Percentiles rank a stretch among this genome's conserved stretches.
Conservation (phyloP, 2,329 filamentous ascomycete species). For the Teratosphaeria gauchensis region DNA sequence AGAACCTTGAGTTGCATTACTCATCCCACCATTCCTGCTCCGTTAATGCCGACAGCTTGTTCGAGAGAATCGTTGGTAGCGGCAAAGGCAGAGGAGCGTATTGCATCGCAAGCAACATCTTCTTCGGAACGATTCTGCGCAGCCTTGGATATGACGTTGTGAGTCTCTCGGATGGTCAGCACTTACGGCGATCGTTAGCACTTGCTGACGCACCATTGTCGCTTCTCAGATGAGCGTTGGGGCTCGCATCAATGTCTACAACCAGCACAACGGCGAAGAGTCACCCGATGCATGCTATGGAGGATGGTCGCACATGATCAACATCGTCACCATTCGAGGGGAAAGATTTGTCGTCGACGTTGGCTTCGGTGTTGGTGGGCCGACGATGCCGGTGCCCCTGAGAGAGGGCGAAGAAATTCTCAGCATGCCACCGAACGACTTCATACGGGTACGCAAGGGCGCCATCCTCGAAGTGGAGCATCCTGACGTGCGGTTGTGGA, state of each 20-base stretch:
- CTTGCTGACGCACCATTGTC: neutral
- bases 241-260: slow-evolving; percentile 26
- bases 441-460: slow-evolving; percentile 12
- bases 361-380: slow-evolving; percentile 54
- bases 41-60: slow-evolving; percentile 41
- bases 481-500: slow-evolving; percentile 32
- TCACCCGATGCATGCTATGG: slow-evolving; percentile 1
- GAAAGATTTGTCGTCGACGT: slow-evolving; percentile 50
- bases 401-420: slow-evolving; percentile 26
- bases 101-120: slow-evolving; percentile 49
- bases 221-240: slow-evolving; percentile 16
- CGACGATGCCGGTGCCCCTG: slow-evolving; percentile 49
- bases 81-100: slow-evolving; percentile 43
- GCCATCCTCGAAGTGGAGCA: slow-evolving; percentile 12
- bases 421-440: slow-evolving; percentile 1
- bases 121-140: slow-evolving; percentile 43
- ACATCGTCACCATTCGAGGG: slow-evolving; percentile 37
- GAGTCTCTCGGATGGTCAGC: slow-evolving; percentile 2
- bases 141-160: slow-evolving; percentile 40
- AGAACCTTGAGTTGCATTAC: slow-evolving; percentile 48
- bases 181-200: neutral
- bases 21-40: slow-evolving; percentile 39
- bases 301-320: slow-evolving; percentile 33
- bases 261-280: neutral
- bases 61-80: slow-evolving; percentile 40